Evolutionary conservation across 352 stramenopile species (phyloP), one percentile per base, ranked within the genome.

Genomic region (Poterioochromonas sp.): DNA sequence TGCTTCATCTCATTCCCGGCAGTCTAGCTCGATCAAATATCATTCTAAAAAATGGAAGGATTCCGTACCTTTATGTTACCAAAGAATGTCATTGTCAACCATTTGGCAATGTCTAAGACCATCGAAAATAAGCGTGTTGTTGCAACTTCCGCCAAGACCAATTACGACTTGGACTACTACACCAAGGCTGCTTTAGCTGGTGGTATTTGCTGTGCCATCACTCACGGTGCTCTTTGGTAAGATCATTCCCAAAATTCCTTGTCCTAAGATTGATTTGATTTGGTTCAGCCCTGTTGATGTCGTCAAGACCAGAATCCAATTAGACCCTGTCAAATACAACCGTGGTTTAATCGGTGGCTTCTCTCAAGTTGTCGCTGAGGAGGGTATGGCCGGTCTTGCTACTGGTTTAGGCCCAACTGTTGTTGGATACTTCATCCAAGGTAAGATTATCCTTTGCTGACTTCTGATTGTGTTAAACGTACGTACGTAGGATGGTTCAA

Each of bases 141-240:
- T 43, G 76, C 76, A 11, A 77, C 77, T 37, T 80, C 70, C 32
- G 39, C 35, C 11, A 79, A 71, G 41, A 83, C 84, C 41, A 81
- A 40, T 68, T 89, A 90, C 83, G 83, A 88, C 69, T 64, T 86
- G 20, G 86, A 86, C 80, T 90, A 88, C 82, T 91, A 87, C 80
- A 40, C 90, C 20, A 91, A 91, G 80, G 86, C 78, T 40, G 77
- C 62, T 15, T 29, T 84, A 35, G 86, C 87, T 35, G 88, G 88
- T 83, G 87, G 87, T 81, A 93, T 93, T 80, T 92, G 87, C 79
- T 93, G 88, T 81, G 90, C 86, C 41, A 88, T 92, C 78, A 93
- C 88, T 18, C 88, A 93, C 81, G 87, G 87, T 60, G 88, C 87
- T 76, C 80, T 71, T 71, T 71, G 62, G 58, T 68, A 68, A 68